Evolutionary conservation across 2,329 filamentous ascomycete species (phyloP), one percentile per base, ranked within the genome.

Genomic region (Didymella glomerata): DNA sequence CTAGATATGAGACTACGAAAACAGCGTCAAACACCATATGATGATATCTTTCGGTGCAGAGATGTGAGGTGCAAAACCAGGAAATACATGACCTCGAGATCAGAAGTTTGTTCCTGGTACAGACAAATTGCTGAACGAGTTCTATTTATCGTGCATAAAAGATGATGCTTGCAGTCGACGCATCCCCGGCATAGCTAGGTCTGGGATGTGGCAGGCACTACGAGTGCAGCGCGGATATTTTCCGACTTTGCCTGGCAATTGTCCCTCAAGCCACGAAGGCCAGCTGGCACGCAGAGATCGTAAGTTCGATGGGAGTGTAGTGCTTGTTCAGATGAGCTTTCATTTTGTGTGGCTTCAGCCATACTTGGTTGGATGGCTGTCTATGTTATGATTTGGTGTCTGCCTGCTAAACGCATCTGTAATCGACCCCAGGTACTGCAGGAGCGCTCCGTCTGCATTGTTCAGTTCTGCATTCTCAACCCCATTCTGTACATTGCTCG

Each of bases 401-500:
- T 36, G 28, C 18, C 13, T 45, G 34, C 20, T 16, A 18, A 32
- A 13, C 16, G 34, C 13, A 24, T 18, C 46, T 46, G 30, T 25
- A 27, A 14, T 40, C 32, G 8, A 34, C 46, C 25, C 36, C 9
- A n/a, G 18, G 16, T 28, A 20, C 20, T 44, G 32, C 47, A 40
- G 25, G 13, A 40, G 40, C 38, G 34, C 16, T 24, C 38, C 11
- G 24, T 40, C 3, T 42, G 46, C 4, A 16, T 22, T 7, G 9
- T 27, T 5, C 25, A 30, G 34, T 36, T 2, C 32, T 14, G 32
- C 34, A 14, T 3, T 14, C 28, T 16, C 50, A 22, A 44, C 25
- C 32, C 55, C 20, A 20, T 7, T 14, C 52, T 64, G 36, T 60
- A 63, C 57, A 63, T 57, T 46, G 54, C 48, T 61, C 47, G 51